Evolutionary conservation across 768 basidiomycete genomes (phyloP), one percentile per base, ranked within the genome.

Genomic region (Nidularia pulvinata): DNA sequence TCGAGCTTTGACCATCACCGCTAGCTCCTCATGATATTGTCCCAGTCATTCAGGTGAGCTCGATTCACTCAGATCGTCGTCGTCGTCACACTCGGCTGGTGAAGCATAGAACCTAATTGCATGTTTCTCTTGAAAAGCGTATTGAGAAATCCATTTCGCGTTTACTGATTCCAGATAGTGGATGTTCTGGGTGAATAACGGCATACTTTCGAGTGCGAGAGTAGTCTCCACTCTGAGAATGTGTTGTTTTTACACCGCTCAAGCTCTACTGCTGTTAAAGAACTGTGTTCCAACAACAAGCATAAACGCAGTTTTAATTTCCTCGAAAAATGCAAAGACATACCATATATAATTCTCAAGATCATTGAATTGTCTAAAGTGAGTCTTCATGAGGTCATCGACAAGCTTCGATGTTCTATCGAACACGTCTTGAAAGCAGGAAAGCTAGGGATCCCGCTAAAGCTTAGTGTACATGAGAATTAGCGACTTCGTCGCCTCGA

Each of bases 1-100:
- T 0, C 76, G 73, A 0, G 84, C 79, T 14, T 78, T 76, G 0
- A 83, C 79, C 78, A 83, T 82, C 5, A 85, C 73, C 2, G 60
- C 55, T 11, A 85, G 52, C 48, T 82, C 85, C 11, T 78, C 73
- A 37, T 71, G 66, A 54, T 65, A 50, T 1, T 25, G 11, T 36
- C 59, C 10, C 14, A 4, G 9, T 7, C 44, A 13, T 39, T 25
- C 42, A 43, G 25, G 10, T 46, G 45, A 22, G 16, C 42, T 33
- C 7, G 19, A 19, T 19, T 19, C 34, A 44, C 35, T 16, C 36
- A 11, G 11, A 39, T 2, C 19, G 1, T 19, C 19, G 19, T 19
- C 19, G 19, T 19, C 19, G 19, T 19, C 19, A 19, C 19, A 19
- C 19, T 19, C 19, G 19, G 1, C 19, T 19, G 19, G 19, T 39